phyloP scores from a whole-genome alignment of 192 early-diverging fungal species.

The Umbelopsis sp. region DNA sequence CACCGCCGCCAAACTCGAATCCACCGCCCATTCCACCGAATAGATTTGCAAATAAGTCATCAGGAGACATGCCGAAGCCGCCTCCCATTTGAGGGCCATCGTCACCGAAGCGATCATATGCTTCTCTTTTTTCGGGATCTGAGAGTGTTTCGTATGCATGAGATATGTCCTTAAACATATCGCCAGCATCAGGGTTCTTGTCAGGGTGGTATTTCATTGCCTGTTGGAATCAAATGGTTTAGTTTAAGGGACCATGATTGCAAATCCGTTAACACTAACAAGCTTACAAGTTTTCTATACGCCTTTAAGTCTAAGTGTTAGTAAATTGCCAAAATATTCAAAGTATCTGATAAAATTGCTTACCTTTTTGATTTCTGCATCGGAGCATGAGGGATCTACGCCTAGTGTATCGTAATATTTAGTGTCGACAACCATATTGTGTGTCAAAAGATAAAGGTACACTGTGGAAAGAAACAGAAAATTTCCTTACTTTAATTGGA shows the following conservation, averaged over 20 bases:
- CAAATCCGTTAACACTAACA: background rate
- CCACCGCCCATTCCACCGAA: conserved; percentile 70
- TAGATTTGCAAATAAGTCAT: conserved; percentile 84
- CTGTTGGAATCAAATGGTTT: conserved; percentile 21
- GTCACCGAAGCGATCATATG: conserved; percentile 93
- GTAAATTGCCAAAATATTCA: background rate
- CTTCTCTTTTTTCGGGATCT: conserved; percentile 75
- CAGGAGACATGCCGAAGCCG: conserved; percentile 69
- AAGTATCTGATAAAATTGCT: background rate
- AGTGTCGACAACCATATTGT: conserved; percentile 33
- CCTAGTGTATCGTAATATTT: conserved; percentile 41
- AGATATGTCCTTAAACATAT: conserved; percentile 85
- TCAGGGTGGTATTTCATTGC: conserved; percentile 83
- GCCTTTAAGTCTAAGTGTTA: conserved; percentile 37
- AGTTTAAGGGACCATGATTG: background rate
- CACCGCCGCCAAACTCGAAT: conserved; percentile 42
- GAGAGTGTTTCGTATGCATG: conserved; percentile 89
- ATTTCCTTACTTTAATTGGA: too few relatives aligned
- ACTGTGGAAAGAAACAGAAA: too few relatives aligned
- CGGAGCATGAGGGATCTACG: conserved; percentile 51
- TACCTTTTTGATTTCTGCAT: conserved; percentile 51
- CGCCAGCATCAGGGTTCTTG: conserved; percentile 65
- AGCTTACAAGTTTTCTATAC: conserved; percentile 55
- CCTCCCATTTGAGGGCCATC: conserved; percentile 76
- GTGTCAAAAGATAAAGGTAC: background rate